Base-by-base conservation (phyloP, 169 alveolate species). In the Amoebophrya sp. region DNA sequence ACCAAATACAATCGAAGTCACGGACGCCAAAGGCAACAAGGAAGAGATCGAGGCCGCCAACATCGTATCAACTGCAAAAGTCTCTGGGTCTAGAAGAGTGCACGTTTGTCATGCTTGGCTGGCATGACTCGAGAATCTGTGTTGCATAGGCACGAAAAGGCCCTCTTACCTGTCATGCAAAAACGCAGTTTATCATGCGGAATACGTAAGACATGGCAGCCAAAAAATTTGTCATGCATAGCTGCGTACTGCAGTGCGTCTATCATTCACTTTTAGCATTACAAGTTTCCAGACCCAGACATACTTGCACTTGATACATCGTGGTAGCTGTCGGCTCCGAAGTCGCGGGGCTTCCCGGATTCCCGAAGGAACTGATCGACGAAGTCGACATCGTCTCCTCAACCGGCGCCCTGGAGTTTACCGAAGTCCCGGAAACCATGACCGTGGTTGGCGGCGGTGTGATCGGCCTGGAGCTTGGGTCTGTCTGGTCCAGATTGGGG, bases 371-470 rank as follows among this genome's bases (percentile, higher is more conserved):
- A n/a, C 83, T 94, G 10, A 94, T 96, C 53, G 98, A 97, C 94
- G 99, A 97, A 92, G 93, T 96, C 89, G 94, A 91, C 89, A 95
- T 97, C 66, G 96, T 97, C 55, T 93, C 95, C 35, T 91, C 93
- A 23, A 92, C 93, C 23, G 94, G 94, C 23, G 93, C 93, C 0
- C 55, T 91, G 35, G 89, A 92, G 40, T 39, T 97, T 40, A 90
- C 94, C 40, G 89, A 93, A 89, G 96, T 97, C 40, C 99, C 99
- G 38, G 94, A 96, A 95, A 94, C 93, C 41, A 47, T 98, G 93
- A 95, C 97, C 23, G 98, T 98, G n/a, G 96, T 98, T 83, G 99
- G 99, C n/a, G 99, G 99, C n/a, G 99, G 99, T 25, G 99, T 98
- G 40, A 98, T 98, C 89, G 99, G 99, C 39, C 96, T 98, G 23